Percentiles rank a stretch among this genome's conserved stretches.
Conservation (phyloP, 2,329 filamentous ascomycete species). For the Colletotrichum orbiculare region DNA sequence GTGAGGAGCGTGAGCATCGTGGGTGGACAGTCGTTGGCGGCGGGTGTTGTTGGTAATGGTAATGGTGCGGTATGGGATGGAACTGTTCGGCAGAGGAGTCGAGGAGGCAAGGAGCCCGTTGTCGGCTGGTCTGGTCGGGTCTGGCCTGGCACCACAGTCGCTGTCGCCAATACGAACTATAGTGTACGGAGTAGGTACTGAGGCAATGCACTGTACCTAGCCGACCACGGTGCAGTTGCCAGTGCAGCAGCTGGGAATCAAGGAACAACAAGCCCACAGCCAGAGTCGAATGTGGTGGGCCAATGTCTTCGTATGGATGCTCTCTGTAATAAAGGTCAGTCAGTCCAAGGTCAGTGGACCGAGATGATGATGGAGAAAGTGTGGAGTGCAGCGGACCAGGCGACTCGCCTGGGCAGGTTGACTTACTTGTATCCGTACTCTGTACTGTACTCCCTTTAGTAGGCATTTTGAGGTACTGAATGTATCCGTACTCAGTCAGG, state of each 20-base stretch:
- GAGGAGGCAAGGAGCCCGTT: slow-evolving; percentile 22
- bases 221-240: background rate
- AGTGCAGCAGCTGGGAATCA: slow-evolving; percentile 5
- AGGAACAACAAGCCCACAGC: slow-evolving; percentile 5
- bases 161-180: slow-evolving; percentile 14
- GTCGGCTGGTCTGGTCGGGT: background rate
- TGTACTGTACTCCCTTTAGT: background rate
- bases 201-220: slow-evolving; percentile 7
- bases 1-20: slow-evolving; percentile 36
- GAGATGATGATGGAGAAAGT: slow-evolving; percentile 19
- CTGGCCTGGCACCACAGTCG: background rate
- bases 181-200: background rate
- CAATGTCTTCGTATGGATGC: too few species aligned
- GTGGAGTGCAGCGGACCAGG: slow-evolving; percentile 31
- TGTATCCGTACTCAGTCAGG: background rate
- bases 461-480: too few species aligned
- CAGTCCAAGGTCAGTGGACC: too few species aligned
- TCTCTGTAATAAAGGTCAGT: too few species aligned
- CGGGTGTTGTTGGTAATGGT: slow-evolving; percentile 25
- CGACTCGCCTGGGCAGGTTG: background rate
- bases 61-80: slow-evolving; percentile 20
- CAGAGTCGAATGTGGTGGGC: too few species aligned
- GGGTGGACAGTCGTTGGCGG: slow-evolving; percentile 18
- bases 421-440: background rate
- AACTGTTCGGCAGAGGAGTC: slow-evolving; percentile 12